A percentile compares a stretch with the other conserved stretches of the same genome.
These are phyloP conservation scores for Triticum turgidum DNA, from an alignment of 176 grass and related monocot genomes.

Conservation along the genomic window DNA sequence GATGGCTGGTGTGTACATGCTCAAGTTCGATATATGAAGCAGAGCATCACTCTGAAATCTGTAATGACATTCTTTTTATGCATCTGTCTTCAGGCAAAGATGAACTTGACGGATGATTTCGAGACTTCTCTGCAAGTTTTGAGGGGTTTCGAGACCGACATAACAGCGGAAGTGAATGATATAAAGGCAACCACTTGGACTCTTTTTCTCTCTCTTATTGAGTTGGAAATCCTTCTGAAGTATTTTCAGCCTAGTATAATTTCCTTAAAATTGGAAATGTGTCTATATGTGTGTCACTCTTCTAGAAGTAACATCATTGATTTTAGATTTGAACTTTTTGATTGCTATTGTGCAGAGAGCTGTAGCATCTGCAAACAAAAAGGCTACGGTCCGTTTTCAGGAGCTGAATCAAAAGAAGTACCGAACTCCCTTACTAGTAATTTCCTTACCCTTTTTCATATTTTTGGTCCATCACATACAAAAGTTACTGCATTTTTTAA, in stretches of 20 bases:
- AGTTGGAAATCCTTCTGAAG: not conserved
- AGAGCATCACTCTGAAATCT: constrained; percentile 12
- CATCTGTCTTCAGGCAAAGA: constrained; percentile 70
- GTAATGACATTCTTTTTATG: not conserved
- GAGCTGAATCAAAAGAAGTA: constrained; percentile 83
- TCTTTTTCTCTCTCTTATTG: not conserved
- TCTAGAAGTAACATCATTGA: not conserved
- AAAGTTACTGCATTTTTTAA: not conserved
- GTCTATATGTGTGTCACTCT: not conserved
- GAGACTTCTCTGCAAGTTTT: constrained; percentile 93
- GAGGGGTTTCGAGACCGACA: constrained; percentile 94
- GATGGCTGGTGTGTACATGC: constrained; percentile 79
- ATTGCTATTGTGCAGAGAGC: constrained; percentile 55
- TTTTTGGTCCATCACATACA: not conserved
- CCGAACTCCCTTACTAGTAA: constrained; percentile 69
- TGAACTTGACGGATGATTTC: constrained; percentile 79
- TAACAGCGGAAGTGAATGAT: constrained; percentile 80
- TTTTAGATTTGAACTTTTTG: not conserved
- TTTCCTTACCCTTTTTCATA: not conserved
- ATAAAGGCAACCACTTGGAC: constrained; percentile 54
- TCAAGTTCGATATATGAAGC: not conserved
- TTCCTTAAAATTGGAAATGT: not conserved
- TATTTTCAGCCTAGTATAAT: not conserved
- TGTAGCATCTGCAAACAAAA: constrained; percentile 63
- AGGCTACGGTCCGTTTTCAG: constrained; percentile 72